A percentile compares a stretch with the other conserved stretches of the same genome.
Evolutionary conservation across 768 basidiomycete species (phyloP).

Genomic region (Podaxis mareebaensis): DNA sequence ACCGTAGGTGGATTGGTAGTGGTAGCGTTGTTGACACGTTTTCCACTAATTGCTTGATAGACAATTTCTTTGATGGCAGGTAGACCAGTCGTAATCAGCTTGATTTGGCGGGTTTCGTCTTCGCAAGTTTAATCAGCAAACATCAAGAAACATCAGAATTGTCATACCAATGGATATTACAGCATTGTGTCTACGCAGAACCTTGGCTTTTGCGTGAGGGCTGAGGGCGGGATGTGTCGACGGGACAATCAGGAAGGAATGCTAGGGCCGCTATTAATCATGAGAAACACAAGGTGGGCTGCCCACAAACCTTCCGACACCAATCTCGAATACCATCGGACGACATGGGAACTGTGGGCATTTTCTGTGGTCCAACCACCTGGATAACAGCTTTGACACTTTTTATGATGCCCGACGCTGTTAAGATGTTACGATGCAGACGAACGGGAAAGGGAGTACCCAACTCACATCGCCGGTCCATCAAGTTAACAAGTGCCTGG

Average conservation of each 20-base stretch:
- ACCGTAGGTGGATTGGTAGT: background rate
- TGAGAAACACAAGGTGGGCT: background rate
- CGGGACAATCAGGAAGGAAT: slow-evolving; percentile 73
- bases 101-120: slow-evolving; percentile 77
- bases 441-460: background rate
- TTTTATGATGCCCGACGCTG: slow-evolving; percentile 55
- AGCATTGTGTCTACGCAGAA: slow-evolving; percentile 63
- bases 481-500: slow-evolving; percentile 69
- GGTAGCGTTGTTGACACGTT: background rate
- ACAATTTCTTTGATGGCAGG: slow-evolving; percentile 65
- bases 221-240: slow-evolving; percentile 54
- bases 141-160: background rate
- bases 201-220: slow-evolving; percentile 39
- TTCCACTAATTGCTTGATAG: slow-evolving; percentile 24
- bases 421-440: slow-evolving; percentile 11
- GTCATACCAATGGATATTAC: slow-evolving; percentile 61
- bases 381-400: slow-evolving; percentile 75
- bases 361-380: slow-evolving; percentile 65
- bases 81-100: slow-evolving; percentile 67
- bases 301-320: slow-evolving; percentile 63
- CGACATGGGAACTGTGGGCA: slow-evolving; percentile 56
- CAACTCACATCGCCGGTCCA: slow-evolving; percentile 68
- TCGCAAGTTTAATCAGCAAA: background rate
- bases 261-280: slow-evolving; percentile 41
- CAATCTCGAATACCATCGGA: slow-evolving; percentile 61